A percentile compares a stretch with the other conserved stretches of the same genome.
phyloP scores from a whole-genome alignment of 225 moss, liverwort and hornwort species.

The Takakia lepidozioides region DNA sequence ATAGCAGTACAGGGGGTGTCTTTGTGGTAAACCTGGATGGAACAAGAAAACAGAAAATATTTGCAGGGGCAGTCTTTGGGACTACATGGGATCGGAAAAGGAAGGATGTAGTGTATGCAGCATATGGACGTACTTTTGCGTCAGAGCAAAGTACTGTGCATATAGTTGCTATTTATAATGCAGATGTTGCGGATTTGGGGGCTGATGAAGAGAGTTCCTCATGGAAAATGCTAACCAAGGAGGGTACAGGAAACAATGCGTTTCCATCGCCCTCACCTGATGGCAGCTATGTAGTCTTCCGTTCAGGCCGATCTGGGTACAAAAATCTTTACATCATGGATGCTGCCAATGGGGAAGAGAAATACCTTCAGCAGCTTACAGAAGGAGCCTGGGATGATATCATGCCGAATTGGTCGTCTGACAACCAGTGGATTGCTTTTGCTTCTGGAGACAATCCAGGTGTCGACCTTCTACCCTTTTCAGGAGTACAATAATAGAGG shows the following conservation, averaged over 20 bases:
- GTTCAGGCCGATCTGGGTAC: constrained; percentile 56
- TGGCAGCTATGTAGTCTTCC: constrained; percentile 70
- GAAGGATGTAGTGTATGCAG: constrained; percentile 34
- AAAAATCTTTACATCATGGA: constrained; percentile 86
- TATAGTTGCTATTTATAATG: constrained; percentile 44
- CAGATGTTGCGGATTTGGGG: constrained; percentile 26
- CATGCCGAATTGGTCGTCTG: no score
- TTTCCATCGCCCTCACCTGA: constrained; percentile 77
- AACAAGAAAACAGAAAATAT: constrained; percentile 23
- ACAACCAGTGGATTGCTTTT: no score
- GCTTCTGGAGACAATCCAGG: no score
- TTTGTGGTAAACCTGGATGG: constrained; percentile 52
- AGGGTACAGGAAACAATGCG: constrained; percentile 57
- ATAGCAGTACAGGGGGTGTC: constrained; percentile 3
- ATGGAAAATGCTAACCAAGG: constrained; percentile 30
- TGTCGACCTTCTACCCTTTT: no score
- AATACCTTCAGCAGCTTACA: no score
- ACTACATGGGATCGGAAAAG: constrained; percentile 47
- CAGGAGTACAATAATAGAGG: no score
- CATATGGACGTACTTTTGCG: constrained; percentile 23
- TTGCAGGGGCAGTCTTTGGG: constrained; percentile 18
- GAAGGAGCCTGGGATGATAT: no score
- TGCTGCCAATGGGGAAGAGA: no score
- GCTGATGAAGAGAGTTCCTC: constrained; percentile 11
- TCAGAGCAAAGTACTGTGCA: constrained; percentile 17